These are phyloP conservation scores for Euphrasia arctica DNA, from an alignment of 305 asterid genomes.

Conservation along the genomic window DNA sequence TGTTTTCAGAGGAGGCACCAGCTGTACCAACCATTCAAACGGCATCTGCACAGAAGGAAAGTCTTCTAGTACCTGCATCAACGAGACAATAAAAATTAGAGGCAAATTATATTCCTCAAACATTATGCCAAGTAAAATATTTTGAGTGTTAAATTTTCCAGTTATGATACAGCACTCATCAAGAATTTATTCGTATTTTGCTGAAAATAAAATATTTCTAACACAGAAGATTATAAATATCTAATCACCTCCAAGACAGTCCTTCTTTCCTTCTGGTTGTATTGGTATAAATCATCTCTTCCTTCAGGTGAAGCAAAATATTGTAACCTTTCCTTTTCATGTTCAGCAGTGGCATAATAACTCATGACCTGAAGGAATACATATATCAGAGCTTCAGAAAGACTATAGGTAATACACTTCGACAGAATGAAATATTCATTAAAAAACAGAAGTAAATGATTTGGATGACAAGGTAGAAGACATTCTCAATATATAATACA, in stretches of 20 bases:
- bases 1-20: slow-evolving; percentile 78
- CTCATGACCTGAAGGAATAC: slow-evolving; percentile 67
- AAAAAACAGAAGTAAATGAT: slow-evolving; percentile 16
- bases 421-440: too few relatives aligned
- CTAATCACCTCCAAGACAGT: slow-evolving; percentile 81
- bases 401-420: too few relatives aligned
- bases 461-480: too few relatives aligned
- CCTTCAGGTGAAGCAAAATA: slow-evolving; percentile 93
- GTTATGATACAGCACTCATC: slow-evolving; percentile 3
- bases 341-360: slow-evolving; percentile 79
- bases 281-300: slow-evolving; percentile 88
- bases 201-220: slow-evolving; percentile 4
- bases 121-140: neutral
- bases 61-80: slow-evolving; percentile 73
- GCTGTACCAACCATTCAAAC: slow-evolving; percentile 88
- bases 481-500: too few relatives aligned
- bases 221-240: slow-evolving; percentile 19
- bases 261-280: slow-evolving; percentile 89
- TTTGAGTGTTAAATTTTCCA: neutral
- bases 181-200: neutral
- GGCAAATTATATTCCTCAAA: neutral
- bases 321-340: slow-evolving; percentile 88
- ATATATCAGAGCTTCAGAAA: neutral
- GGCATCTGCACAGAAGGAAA: slow-evolving; percentile 94
- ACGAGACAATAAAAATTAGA: slow-evolving; percentile 17